Conservation (phyloP, 495 filamentous ascomycete genomes). For the Penicillium taxi region DNA sequence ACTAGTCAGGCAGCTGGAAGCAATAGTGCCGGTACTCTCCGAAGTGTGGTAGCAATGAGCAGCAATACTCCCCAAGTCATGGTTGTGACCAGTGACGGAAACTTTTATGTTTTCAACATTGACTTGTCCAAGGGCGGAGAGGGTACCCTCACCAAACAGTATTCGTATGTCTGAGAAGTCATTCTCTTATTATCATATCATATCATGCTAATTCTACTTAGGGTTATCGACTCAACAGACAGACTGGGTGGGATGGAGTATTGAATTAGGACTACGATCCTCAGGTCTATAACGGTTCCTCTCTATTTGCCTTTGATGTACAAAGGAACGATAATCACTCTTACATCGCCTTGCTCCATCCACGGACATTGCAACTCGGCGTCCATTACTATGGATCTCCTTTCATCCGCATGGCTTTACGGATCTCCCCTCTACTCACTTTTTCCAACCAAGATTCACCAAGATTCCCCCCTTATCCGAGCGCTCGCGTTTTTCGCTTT, state of each 20-base stretch:
- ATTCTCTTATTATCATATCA: not conserved
- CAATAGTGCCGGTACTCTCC: conserved; percentile 45
- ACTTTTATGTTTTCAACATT: conserved; percentile 89
- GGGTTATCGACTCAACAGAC: conserved; percentile 47
- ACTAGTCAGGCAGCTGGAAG: conserved; percentile 30
- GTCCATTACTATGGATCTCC: conserved; percentile 4
- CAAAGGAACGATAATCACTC: no score
- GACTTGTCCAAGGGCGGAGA: conserved; percentile 96
- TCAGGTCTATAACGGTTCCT: not conserved
- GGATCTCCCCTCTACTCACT: conserved; percentile 6
- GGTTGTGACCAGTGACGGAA: conserved; percentile 94
- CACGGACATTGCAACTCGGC: no score
- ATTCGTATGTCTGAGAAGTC: conserved; percentile 53
- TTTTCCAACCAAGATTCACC: conserved; percentile 6
- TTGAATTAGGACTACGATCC: conserved; percentile 16
- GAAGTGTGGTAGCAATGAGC: conserved; percentile 93
- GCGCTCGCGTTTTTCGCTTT: conserved; percentile 8
- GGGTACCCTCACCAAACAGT: conserved; percentile 81
- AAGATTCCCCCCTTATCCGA: conserved; percentile 15
- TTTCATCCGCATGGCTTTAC: not conserved
- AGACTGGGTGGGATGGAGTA: conserved; percentile 43
- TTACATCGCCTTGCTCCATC: no score
- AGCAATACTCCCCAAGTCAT: conserved; percentile 89
- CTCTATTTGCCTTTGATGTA: no score
- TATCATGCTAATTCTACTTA: conserved; percentile 14